Conservation (phyloP, 2,329 filamentous ascomycete genomes). For the Cordyceps javanica region DNA sequence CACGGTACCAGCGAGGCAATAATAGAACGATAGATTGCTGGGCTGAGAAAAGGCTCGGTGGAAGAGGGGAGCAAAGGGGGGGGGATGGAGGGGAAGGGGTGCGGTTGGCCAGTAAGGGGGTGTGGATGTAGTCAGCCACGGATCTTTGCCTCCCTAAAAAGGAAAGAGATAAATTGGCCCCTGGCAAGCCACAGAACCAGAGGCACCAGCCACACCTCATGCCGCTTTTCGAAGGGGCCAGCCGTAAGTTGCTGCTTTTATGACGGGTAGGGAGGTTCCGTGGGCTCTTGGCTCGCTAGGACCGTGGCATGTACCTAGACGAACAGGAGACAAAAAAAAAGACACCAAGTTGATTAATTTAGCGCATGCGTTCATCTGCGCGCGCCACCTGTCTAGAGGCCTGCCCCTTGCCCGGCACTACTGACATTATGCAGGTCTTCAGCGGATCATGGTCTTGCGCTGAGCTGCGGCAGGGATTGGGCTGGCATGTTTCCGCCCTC, state of each 20-base stretch:
- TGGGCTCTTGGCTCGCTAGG: too few relatives aligned
- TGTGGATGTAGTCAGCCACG: neutral
- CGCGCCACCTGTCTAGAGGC: neutral
- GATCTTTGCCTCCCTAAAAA: conserved; percentile 6
- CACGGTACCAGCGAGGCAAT: neutral
- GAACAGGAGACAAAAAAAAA: neutral
- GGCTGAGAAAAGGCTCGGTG: neutral
- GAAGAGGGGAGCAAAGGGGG: neutral
- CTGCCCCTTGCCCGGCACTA: neutral
- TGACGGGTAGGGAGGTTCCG: neutral
- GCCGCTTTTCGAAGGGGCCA: neutral
- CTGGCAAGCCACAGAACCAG: conserved; percentile 8
- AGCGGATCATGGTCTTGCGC: neutral
- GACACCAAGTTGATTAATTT: neutral
- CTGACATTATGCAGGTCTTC: neutral
- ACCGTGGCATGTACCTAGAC: too few relatives aligned
- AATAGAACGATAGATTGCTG: conserved; percentile 2
- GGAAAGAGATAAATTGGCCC: conserved; percentile 5
- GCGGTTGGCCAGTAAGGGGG: neutral
- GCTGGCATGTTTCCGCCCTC: neutral
- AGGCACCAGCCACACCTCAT: conserved; percentile 11
- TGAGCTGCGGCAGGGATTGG: neutral
- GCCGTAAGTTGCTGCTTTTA: conserved; percentile 10
- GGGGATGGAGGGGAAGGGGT: neutral
- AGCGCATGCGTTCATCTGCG: neutral